Evolutionary conservation across 164 flowering plant genomes (phyloP), one percentile per base, ranked within the genome.

Genomic region (Kingdonia uniflora): DNA sequence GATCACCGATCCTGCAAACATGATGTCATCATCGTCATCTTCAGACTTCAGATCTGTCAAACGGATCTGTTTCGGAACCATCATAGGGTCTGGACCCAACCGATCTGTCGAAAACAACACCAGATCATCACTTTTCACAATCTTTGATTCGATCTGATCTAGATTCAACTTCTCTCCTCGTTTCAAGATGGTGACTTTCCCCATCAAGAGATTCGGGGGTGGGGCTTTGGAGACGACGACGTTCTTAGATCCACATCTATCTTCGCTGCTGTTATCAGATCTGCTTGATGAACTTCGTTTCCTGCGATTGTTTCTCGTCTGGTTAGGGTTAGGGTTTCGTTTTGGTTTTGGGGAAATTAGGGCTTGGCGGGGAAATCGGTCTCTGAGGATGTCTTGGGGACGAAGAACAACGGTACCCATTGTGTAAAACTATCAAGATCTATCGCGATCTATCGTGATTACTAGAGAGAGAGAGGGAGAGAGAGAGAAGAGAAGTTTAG

Each of bases 1-100:
- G 16, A 67, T 63, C 13, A 70, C 78, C 15, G 82, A 59, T 11
- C 91, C 91, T n/a, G 91, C 85, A 49, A 49, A 49, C 16, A 14
- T 12, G 1, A 29, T 8, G 4, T 29, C 20, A 45, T 79, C 80
- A 25, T 54, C 42, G 15, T 59, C 70, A 8, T 19, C 23, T 3
- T 15, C 46, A 4, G 40, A 55, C 12, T 21, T 57, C 38, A 51
- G 42, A 17, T 39, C 56, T 42, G 60, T 26, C 6, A 67, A 19
- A 11, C 60, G 58, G 66, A 62, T 58, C 55, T 67, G 72, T 42
- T 64, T 67, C 23, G 70, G 60, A 0, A 59, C 56, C 71, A 60
- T 57, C 19, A 19, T 59, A 11, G 81, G 76, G 19, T 70, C 75
- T 24, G 74, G 71, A 2, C 68, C 63, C 37, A 58, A 23, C 42